phyloP scores from a whole-genome alignment of 306 rosid species.

The Inga laurina region DNA sequence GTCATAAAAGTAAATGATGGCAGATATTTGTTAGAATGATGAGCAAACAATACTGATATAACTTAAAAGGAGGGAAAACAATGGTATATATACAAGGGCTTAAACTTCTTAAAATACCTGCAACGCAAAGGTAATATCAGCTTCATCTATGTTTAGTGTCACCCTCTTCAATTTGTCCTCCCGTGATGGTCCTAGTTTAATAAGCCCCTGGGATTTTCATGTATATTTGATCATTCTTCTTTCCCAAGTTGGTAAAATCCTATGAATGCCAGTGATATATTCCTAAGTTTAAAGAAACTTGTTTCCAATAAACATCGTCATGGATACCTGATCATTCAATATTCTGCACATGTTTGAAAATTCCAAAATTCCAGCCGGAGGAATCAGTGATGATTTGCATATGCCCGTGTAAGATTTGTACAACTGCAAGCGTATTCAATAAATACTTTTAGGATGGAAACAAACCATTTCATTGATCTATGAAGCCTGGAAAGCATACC shows the following conservation, averaged over 20 bases:
- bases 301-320: not conserved
- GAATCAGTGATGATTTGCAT: conserved; percentile 67
- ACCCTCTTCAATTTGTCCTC: conserved; percentile 73
- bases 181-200: conserved; percentile 77
- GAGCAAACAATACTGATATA: not conserved
- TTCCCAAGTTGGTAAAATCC: not conserved
- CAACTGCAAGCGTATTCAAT: conserved; percentile 55
- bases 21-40: conserved; percentile 1
- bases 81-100: not conserved
- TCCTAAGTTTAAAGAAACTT: conserved; percentile 15
- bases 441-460: not conserved
- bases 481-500: conserved; percentile 47
- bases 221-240: conserved; percentile 21
- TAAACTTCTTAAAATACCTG: conserved; percentile 49
- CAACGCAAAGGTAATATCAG: conserved; percentile 76
- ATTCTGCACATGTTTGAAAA: conserved; percentile 82
- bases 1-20: conserved; percentile 27
- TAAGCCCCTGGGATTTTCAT: conserved; percentile 66
- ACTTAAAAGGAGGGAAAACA: not conserved
- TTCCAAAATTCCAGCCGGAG: conserved; percentile 70
- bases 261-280: not conserved
- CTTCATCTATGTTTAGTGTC: conserved; percentile 65
- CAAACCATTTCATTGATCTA: not conserved
- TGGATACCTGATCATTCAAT: conserved; percentile 82
- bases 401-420: conserved; percentile 66